Base-by-base conservation (phyloP, 164 flowering plant species). In the Umbellularia californica region DNA sequence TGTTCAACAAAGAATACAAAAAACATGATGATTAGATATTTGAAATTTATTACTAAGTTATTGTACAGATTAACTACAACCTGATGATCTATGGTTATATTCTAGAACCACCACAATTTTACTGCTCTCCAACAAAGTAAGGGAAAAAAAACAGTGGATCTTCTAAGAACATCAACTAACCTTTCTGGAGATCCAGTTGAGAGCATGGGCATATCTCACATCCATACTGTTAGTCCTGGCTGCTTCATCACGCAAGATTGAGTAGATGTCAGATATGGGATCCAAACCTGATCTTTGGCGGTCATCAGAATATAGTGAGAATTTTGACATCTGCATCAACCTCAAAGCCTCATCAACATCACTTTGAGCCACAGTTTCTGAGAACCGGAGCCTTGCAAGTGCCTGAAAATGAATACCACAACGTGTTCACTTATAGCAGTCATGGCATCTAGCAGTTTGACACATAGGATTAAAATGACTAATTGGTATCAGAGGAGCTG, bases 251-350 rank as follows among this genome's bases (percentile, higher is more conserved):
- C 99, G 85, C 77, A 96, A 47, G 51, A 96, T 85, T 68, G 99
- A 96, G 74, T 96, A 96, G 55, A 94, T 94, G 77, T 94, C 99
- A 24, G 99, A 96, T 62, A 96, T 92, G 58, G 99, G 97, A 88
- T 96, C 99, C 51, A 96, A 87, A 69, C 99, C 98, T 77, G 98
- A 88, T 82, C 73, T 89, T 81, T 87, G 95, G 24, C 95, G 90
- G 41, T 96, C 99, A 73, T 94, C 99, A 1, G 98, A 90, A 79
- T 96, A 94, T 76, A 96, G 80, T 25, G 98, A 96, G 82, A 92
- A 94, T 75, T 96, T 96, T 64, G 99, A 96, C 99, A 96, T 96
- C 81, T 94, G 98, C 97, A 96, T 96, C 79, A 94, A 77, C 82
- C 99, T 88, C 51, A 96, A 86, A 19, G 99, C 97, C 79, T 96